Evolutionary conservation across 2,329 filamentous ascomycete genomes (phyloP), one percentile per base, ranked within the genome.

Genomic region (Penicillium sp.): DNA sequence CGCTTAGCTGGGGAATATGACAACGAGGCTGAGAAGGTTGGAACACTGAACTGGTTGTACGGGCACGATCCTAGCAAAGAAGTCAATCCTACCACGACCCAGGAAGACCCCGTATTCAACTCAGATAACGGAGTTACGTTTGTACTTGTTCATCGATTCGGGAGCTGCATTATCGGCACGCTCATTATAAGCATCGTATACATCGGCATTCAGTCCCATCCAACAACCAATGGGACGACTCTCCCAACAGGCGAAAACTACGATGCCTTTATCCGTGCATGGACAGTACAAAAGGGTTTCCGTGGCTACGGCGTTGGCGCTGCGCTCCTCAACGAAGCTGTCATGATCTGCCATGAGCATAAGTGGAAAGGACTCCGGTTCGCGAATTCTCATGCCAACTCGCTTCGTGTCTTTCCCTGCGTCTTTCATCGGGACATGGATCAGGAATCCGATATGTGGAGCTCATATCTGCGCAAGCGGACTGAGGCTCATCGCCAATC

Each of bases 321-420:
- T 41, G 87, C 86, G 33, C 75, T 96, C 67, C 79, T 96, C 48
- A 83, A 88, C 64, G 88, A 90, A 65, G 90, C 89, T 1, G 86
- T 93, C 2, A 81, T 81, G 56, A 73, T 88, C 54, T 88, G 89
- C 59, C 83, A 83, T 65, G 86, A 87, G 73, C 84, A 83, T 68
- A 88, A 88, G 57, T 89, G 90, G 42, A 83, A 83, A 58, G 86
- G 85, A 35, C 85, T 84, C 2, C 81, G 86, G 57, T 96, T 96
- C 72, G 89, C 89, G 7, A 78, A 81, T 52, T 85, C 89, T 63
- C 91, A 96, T 78, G 91, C 90, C 44, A 91, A 93, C 82, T 86
- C 86, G 62, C 75, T 76, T 58, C 82, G 83, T 71, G 71, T 91
- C 3, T 73, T 91, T 51, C 86, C 87, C 15, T 77, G 78, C 13